Evolutionary conservation across 163 green algal genomes (phyloP), one percentile per base, ranked within the genome.

Genomic region (Trebouxiophyceae sp.): DNA sequence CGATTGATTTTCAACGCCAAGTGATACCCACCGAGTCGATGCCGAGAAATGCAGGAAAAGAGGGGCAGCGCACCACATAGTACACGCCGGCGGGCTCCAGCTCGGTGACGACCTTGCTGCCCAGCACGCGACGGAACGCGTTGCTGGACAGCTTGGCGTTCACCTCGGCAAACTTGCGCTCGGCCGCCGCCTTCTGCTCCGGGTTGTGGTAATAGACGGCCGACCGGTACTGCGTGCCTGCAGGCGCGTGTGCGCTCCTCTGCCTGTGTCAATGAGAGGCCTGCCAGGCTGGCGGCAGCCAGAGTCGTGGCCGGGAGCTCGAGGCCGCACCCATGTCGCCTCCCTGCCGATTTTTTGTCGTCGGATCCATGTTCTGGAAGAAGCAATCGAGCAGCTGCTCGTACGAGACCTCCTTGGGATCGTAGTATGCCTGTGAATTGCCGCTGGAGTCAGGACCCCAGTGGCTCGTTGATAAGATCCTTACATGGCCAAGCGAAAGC

Each of bases 191-290:
- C 60, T 78, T 77, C 77, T 96, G 88, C 67, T 86, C 72, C 31
- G 83, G 65, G 27, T 78, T 79, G 62, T 92, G 81, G 60, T 71
- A 85, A 71, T 87, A 95, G 32, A 96, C 88, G 24, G 59, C 86
- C 28, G 63, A 63, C n/a, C 73, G 56, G 69, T 89, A 89, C 72
- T 87, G 78, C 20, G 73, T 74, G 31, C 80, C 80, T 3, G 54
- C 54, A 59, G 54, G 2, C 3, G 12, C 2, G 54, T 28, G 22
- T 69, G 23, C 79, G 24, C 28, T 26, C 2, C 28, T 26, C 2
- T 32, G 22, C 23, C 24, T 26, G 1, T 28, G 2, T 23, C 54
- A 4, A 28, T 32, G 23, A 1, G 54, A 33, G n/a, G 54, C 24
- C 2, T 3, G 12, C 12, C 12, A 50, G 39, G 39, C 39, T n/a